Percentiles rank a stretch among this genome's conserved stretches.
These are phyloP conservation scores for Cardiospermum halicacabum DNA, from an alignment of 345 rosid genomes.

Conservation along the genomic window DNA sequence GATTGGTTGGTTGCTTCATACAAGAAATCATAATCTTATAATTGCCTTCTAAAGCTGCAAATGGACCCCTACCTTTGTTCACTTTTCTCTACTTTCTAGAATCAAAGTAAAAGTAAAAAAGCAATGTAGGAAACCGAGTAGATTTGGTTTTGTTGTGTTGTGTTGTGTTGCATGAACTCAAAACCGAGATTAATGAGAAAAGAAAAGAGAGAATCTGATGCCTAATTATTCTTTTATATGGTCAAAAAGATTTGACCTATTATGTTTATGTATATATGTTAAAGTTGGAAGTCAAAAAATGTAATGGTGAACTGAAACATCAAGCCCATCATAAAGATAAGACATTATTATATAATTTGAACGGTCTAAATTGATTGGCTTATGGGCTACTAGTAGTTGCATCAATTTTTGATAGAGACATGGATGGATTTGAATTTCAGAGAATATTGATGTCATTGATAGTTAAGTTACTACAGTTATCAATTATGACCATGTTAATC, in stretches of 20 bases:
- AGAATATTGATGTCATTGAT: conserved; percentile 4
- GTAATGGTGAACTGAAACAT: conserved; percentile 7
- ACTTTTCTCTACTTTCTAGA: conserved; percentile 28
- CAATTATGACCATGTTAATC: conserved; percentile 8
- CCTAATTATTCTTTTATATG: conserved; percentile 10
- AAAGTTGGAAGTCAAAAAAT: conserved; percentile 12
- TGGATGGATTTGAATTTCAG: background rate
- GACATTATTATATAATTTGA: background rate
- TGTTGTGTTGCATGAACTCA: conserved; percentile 7
- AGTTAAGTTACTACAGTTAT: conserved; percentile 14
- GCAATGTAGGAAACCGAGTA: conserved; percentile 1
- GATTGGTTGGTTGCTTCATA: conserved; percentile 40
- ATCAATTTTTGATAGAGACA: conserved; percentile 18
- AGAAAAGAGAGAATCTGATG: conserved; percentile 33
- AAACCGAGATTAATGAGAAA: conserved; percentile 9
- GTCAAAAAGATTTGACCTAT: conserved; percentile 19
- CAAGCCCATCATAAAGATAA: conserved; percentile 5
- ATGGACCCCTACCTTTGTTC: conserved; percentile 25
- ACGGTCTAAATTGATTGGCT: conserved; percentile 25
- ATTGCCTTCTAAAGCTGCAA: conserved; percentile 40
- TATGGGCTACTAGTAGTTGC: conserved; percentile 2
- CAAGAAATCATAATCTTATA: conserved; percentile 80
- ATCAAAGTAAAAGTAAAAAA: background rate
- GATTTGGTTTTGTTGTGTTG: conserved; percentile 14
- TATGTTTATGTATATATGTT: too few species aligned